Evolutionary conservation across 23 red algal species (phyloP), one percentile per base, ranked within the genome.

Genomic region (Gracilaria domingensis): DNA sequence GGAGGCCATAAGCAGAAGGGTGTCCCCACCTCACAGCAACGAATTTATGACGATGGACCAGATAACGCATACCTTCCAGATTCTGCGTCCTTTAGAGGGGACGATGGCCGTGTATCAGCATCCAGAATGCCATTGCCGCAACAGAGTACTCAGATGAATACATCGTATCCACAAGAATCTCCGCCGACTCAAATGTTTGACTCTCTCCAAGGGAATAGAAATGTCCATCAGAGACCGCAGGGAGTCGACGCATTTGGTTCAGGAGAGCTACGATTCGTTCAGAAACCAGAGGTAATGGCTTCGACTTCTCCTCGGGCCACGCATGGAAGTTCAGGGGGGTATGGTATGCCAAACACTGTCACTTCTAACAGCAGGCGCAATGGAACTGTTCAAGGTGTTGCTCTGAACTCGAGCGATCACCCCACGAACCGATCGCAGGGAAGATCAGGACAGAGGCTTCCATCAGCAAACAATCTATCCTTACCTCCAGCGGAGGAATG

Each of bases 391-490:
- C 60, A 65, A 65, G 21, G 60, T 25, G n/a, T 65, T 65, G 12
- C 26, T 12, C 60, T 65, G 24, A 58, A 58, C 54, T 25, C 60
- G 23, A 32, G 23, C 4, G 60, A 65, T 65, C n/a, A 29, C 24
- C 4, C 60, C 1, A 65, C 3, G 24, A 65, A 65, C 9, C 8
- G 23, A 12, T 65, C 60, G 25, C 60, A 65, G 9, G 60, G 60
- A 12, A 65, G 60, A 32, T 11, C 60, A 7, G 60, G 25, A 65
- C 60, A 21, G 60, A 21, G n/a, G 12, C 69, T 75, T 75, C 69
- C 69, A 11, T 75, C 69, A n/a, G 69, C 69, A 23, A 75, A 36
- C 69, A 75, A 45, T 75, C 39, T 75, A 25, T 36, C n/a, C 13
- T 47, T 44, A 47, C 69, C 33, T 7, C 69, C 6, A 45, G 36